A percentile compares a stretch with the other conserved stretches of the same genome.
Evolutionary conservation across 2,329 filamentous ascomycete genomes (phyloP).

Genomic region (Ceratocystis papillata): DNA sequence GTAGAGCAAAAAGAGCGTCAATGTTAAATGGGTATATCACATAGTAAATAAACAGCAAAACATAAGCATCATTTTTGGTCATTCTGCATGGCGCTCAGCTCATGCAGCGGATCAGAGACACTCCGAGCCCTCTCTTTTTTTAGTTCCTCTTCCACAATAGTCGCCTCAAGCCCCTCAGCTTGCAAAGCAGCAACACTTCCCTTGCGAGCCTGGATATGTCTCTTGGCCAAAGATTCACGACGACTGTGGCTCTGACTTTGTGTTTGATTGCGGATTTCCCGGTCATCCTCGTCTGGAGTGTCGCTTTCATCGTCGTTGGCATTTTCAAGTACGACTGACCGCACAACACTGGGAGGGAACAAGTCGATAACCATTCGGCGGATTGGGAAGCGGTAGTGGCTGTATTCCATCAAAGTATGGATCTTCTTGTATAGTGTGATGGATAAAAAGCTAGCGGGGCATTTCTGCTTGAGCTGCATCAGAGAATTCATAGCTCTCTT

Average conservation of each 20-base stretch:
- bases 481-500: slow-evolving; percentile 78
- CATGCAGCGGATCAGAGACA: slow-evolving; percentile 35
- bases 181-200: slow-evolving; percentile 17
- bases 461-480: slow-evolving; percentile 64
- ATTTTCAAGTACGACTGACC: slow-evolving; percentile 65
- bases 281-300: slow-evolving; percentile 33
- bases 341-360: slow-evolving; percentile 82
- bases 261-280: slow-evolving; percentile 24
- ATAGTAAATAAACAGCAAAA: slow-evolving; percentile 9
- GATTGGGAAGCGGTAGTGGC: slow-evolving; percentile 78
- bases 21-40: slow-evolving; percentile 4
- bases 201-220: slow-evolving; percentile 18
- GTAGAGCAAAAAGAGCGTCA: neutral
- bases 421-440: slow-evolving; percentile 73
- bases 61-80: slow-evolving; percentile 9
- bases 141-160: slow-evolving; percentile 31
- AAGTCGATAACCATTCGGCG: slow-evolving; percentile 86
- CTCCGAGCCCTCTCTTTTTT: slow-evolving; percentile 49
- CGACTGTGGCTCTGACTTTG: slow-evolving; percentile 10
- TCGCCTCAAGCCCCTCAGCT: slow-evolving; percentile 18
- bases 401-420: slow-evolving; percentile 72
- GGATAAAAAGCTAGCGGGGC: slow-evolving; percentile 63
- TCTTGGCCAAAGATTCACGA: slow-evolving; percentile 20
- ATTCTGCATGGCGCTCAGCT: slow-evolving; percentile 15
- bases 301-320: slow-evolving; percentile 49